phyloP scores from a whole-genome alignment of 371 early-diverging fungal genomes.

The Zychaea mexicana region DNA sequence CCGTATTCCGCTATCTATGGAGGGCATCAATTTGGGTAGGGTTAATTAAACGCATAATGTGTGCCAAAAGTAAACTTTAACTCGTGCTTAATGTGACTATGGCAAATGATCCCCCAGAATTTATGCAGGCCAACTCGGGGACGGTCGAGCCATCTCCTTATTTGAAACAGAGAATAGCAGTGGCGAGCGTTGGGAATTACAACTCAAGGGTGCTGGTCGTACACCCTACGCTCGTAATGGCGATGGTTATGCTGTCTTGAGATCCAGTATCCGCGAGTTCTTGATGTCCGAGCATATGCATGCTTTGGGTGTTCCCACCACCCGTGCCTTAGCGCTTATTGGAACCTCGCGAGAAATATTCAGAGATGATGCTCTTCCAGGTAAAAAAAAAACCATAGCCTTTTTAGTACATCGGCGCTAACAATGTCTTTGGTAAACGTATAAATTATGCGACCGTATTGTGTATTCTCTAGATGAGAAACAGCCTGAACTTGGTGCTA shows the following conservation, averaged over 20 bases:
- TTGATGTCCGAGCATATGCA: conserved; percentile 79
- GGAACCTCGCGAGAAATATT: conserved; percentile 64
- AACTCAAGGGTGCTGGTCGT: conserved; percentile 85
- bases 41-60: conserved; percentile 12
- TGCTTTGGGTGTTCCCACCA: conserved; percentile 80
- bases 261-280: conserved; percentile 86
- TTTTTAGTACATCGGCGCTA: no score
- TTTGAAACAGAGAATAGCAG: conserved; percentile 48
- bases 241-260: conserved; percentile 86
- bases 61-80: background rate
- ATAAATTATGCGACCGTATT: no score
- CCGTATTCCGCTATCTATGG: conserved; percentile 87
- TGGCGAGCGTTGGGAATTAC: conserved; percentile 74
- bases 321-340: conserved; percentile 75
- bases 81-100: background rate
- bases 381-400: conserved; percentile 7
- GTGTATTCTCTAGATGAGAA: conserved; percentile 10
- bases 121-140: conserved; percentile 81
- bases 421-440: no score
- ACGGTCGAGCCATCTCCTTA: conserved; percentile 86
- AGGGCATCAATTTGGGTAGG: conserved; percentile 89
- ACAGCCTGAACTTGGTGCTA: conserved; percentile 69
- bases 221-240: conserved; percentile 89
- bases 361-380: conserved; percentile 60
- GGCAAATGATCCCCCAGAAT: conserved; percentile 18